A percentile compares a stretch with the other conserved stretches of the same genome.
phyloP scores from a whole-genome alignment of 2,329 filamentous ascomycete species.

The Claviceps digitariae region DNA sequence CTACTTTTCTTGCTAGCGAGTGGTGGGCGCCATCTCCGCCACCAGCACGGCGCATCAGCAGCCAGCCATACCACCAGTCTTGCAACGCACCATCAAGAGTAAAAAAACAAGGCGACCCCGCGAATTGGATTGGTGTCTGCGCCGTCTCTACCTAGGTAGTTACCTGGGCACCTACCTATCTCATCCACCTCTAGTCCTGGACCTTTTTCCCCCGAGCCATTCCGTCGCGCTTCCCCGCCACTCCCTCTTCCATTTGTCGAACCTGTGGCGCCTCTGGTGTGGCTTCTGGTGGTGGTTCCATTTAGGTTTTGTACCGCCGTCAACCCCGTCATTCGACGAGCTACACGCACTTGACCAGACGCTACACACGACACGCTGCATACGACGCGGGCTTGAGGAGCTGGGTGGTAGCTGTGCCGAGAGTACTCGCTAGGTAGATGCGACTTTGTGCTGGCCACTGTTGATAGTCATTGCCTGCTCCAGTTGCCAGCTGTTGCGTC shows the following conservation, averaged over 20 bases:
- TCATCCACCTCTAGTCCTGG: not conserved
- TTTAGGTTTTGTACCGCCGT: not conserved
- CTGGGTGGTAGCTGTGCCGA: not conserved
- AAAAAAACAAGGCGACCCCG: slow-evolving; percentile 4
- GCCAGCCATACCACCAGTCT: not conserved
- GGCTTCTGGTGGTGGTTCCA: not conserved
- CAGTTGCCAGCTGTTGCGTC: not conserved
- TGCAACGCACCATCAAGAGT: not conserved
- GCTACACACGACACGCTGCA: too few relatives aligned
- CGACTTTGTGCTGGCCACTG: not conserved
- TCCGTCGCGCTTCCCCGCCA: not conserved
- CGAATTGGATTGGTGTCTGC: slow-evolving; percentile 2
- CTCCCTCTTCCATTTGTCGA: not conserved
- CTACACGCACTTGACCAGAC: too few relatives aligned
- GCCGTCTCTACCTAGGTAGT: not conserved
- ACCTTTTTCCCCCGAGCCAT: too few relatives aligned
- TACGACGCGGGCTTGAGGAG: not conserved
- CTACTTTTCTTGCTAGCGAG: not conserved
- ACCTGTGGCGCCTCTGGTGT: not conserved
- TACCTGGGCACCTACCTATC: not conserved
- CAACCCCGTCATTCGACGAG: not conserved
- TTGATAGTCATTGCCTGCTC: not conserved
- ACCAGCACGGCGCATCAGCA: not conserved
- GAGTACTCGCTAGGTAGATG: not conserved
- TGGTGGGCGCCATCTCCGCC: not conserved